Conservation (phyloP, 768 basidiomycete genomes). For the Amanita pseudoporphyria region DNA sequence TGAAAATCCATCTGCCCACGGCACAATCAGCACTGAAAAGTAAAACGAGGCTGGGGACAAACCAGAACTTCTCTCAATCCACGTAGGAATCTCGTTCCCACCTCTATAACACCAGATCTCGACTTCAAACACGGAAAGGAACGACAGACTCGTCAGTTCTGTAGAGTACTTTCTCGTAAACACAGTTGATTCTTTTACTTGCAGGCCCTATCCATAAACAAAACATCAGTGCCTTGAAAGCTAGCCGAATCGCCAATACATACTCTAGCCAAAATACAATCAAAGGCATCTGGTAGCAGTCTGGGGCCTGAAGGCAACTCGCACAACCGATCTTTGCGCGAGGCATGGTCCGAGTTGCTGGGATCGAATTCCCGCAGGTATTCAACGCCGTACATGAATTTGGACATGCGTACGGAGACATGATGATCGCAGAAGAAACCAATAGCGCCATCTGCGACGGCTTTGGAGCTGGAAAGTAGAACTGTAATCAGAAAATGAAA, state of each 20-base stretch:
- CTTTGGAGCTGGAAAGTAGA: slow-evolving; percentile 56
- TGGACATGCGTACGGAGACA: slow-evolving; percentile 73
- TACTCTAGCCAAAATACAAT: slow-evolving; percentile 67
- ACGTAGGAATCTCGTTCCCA: slow-evolving; percentile 59
- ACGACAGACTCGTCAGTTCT: slow-evolving; percentile 65
- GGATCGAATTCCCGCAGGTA: slow-evolving; percentile 61
- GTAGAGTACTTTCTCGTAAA: slow-evolving; percentile 79
- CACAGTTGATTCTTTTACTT: slow-evolving; percentile 74
- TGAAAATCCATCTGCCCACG: slow-evolving; percentile 49
- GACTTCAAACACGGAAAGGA: slow-evolving; percentile 73
- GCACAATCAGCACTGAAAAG: neutral
- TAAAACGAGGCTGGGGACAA: slow-evolving; percentile 12
- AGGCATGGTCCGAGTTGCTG: slow-evolving; percentile 54
- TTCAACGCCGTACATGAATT: slow-evolving; percentile 78
- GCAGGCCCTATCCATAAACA: slow-evolving; percentile 38
- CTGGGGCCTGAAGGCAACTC: slow-evolving; percentile 72
- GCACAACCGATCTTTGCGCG: slow-evolving; percentile 55
- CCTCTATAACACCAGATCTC: slow-evolving; percentile 82
- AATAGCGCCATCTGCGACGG: slow-evolving; percentile 76
- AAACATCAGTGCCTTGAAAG: slow-evolving; percentile 4
- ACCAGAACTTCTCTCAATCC: slow-evolving; percentile 60
- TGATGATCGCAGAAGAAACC: slow-evolving; percentile 83
- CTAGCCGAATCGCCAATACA: slow-evolving; percentile 14
- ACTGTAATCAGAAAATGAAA: neutral
- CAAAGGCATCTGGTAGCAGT: slow-evolving; percentile 75